phyloP scores from a whole-genome alignment of 768 basidiomycete species.

The Inosperma sp. region DNA sequence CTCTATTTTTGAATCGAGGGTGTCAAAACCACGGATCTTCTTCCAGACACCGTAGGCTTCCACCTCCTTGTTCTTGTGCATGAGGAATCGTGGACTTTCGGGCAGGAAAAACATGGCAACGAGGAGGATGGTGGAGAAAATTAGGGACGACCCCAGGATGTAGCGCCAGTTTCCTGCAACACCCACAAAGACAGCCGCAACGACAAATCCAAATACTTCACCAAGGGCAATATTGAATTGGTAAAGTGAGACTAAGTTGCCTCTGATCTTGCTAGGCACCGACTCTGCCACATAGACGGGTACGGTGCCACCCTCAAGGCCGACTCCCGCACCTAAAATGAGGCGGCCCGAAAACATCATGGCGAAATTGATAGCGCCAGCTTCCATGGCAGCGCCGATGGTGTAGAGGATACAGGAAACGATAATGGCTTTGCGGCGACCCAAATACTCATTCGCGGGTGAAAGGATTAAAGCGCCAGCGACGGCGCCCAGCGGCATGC shows the following conservation, averaged over 20 bases:
- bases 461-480: slow-evolving; percentile 2
- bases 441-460: slow-evolving; percentile 1
- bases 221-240: slow-evolving; percentile 5
- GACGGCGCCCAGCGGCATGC: slow-evolving; percentile 4
- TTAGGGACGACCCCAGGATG: slow-evolving; percentile 2
- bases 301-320: slow-evolving; percentile 5
- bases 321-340: neutral
- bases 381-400: slow-evolving; percentile 1
- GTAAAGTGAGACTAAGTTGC: slow-evolving; percentile 1
- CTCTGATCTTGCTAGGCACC: slow-evolving; percentile 1
- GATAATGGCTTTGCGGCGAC: slow-evolving; percentile 5
- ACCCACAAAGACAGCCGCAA: slow-evolving; percentile 1
- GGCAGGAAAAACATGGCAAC: slow-evolving; percentile 3
- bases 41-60: slow-evolving; percentile 1
- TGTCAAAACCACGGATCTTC: neutral
- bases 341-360: slow-evolving; percentile 4
- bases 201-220: neutral
- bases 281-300: slow-evolving; percentile 7
- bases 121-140: neutral
- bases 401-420: neutral
- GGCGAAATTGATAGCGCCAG: neutral
- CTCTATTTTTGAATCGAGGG: slow-evolving; percentile 2
- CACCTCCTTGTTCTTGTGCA: slow-evolving; percentile 3
- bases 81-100: slow-evolving; percentile 2
- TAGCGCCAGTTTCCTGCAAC: slow-evolving; percentile 4